phyloP scores from a whole-genome alignment of 1,284 basidiomycete genomes.

The Wolfiporia cocos region DNA sequence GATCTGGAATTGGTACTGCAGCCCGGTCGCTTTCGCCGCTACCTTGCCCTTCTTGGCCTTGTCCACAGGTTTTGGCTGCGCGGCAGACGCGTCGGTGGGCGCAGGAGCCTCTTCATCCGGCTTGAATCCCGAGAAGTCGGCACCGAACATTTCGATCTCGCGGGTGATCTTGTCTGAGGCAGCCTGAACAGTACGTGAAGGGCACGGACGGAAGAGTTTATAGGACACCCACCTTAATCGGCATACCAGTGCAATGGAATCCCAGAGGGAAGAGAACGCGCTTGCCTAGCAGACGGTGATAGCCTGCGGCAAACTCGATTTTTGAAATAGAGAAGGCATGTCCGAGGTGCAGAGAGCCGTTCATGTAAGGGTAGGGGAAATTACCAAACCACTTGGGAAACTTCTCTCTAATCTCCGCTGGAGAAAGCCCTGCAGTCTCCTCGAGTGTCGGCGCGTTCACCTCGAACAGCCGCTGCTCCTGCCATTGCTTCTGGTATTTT shows the following conservation, averaged over 20 bases:
- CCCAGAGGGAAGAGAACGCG: conserved; percentile 93
- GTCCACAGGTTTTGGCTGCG: conserved; percentile 42
- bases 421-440: conserved; percentile 58
- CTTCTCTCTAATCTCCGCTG: conserved; percentile 60
- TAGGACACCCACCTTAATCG: conserved; percentile 75
- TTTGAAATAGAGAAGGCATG: conserved; percentile 99
- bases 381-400: conserved; percentile 97
- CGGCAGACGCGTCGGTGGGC: conserved; percentile 24
- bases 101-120: conserved; percentile 40
- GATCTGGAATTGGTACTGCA: conserved; percentile 99
- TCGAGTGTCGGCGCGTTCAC: conserved; percentile 73
- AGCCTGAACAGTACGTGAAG: conserved; percentile 44
- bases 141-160: conserved; percentile 95
- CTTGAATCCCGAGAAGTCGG: conserved; percentile 78
- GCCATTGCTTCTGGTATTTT: conserved; percentile 82
- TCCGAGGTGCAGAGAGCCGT: conserved; percentile 94
- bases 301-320: conserved; percentile 96
- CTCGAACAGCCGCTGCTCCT: conserved; percentile 70
- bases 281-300: conserved; percentile 94
- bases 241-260: conserved; percentile 97
- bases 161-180: conserved; percentile 96
- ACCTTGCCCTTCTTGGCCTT: conserved; percentile 98
- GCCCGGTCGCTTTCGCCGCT: conserved; percentile 87
- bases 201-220: not conserved
- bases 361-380: conserved; percentile 98